Percentiles rank a stretch among this genome's conserved stretches.
Evolutionary conservation across 352 stramenopile genomes (phyloP).

Genomic region (Globisporangium megalacanthum): DNA sequence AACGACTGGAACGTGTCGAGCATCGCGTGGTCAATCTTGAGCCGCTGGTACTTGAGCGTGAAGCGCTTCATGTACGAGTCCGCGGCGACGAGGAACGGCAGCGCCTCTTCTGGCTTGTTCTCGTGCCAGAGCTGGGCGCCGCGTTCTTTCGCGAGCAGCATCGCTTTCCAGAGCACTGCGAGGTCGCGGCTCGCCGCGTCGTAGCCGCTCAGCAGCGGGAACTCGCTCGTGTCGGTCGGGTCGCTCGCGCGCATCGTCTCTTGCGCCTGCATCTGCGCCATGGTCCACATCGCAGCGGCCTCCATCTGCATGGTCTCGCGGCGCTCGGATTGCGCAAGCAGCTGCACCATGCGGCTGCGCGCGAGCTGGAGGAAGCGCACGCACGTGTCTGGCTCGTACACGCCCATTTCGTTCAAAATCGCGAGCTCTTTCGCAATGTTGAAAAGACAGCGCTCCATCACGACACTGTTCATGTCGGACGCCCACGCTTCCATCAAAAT

Average conservation of each 20-base stretch:
- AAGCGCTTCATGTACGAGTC: slow-evolving; percentile 89
- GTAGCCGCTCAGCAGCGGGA: slow-evolving; percentile 57
- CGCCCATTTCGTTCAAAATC: slow-evolving; percentile 64
- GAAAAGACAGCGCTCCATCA: slow-evolving; percentile 84
- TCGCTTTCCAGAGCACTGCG: slow-evolving; percentile 76
- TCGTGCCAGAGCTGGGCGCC: slow-evolving; percentile 83
- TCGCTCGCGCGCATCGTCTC: slow-evolving; percentile 38
- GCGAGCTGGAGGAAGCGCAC: slow-evolving; percentile 72
- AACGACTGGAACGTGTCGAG: slow-evolving; percentile 52
- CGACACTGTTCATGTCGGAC: slow-evolving; percentile 83
- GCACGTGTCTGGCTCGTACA: slow-evolving; percentile 74
- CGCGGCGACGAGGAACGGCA: slow-evolving; percentile 71
- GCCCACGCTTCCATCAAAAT: slow-evolving; percentile 78
- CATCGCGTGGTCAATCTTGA: slow-evolving; percentile 84
- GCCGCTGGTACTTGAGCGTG: slow-evolving; percentile 80
- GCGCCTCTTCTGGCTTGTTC: slow-evolving; percentile 77
- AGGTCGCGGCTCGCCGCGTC: slow-evolving; percentile 64
- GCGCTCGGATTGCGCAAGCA: slow-evolving; percentile 58
- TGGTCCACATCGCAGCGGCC: slow-evolving; percentile 66
- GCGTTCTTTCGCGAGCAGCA: slow-evolving; percentile 70
- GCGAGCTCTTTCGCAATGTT: slow-evolving; percentile 77
- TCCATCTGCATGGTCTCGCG: slow-evolving; percentile 63
- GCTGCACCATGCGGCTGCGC: slow-evolving; percentile 51
- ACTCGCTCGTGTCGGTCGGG: slow-evolving; percentile 37
- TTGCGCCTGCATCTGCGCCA: slow-evolving; percentile 63